phyloP scores from a whole-genome alignment of 2,329 filamentous ascomycete genomes.

The Magnaporthiopsis poae region DNA sequence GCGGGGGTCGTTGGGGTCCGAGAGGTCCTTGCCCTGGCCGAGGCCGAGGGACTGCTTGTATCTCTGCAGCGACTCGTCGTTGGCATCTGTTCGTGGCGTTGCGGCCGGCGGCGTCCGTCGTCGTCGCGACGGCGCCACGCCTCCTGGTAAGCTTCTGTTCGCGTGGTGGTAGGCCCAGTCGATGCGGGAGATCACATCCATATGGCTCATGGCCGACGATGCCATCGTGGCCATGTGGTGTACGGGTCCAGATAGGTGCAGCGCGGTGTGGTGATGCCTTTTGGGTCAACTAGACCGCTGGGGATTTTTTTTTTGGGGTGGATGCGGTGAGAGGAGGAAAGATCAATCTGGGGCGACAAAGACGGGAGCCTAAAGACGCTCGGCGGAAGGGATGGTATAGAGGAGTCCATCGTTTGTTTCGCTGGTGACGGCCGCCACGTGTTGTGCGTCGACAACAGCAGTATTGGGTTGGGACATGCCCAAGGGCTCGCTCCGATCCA shows the following conservation, averaged over 20 bases:
- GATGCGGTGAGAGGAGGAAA: background rate
- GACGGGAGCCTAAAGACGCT: background rate
- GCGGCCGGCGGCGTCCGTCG: slow-evolving; percentile 7
- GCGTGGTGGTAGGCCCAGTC: slow-evolving; percentile 2
- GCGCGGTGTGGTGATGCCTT: background rate
- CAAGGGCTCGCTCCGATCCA: background rate
- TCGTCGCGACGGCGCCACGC: background rate
- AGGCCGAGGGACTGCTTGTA: slow-evolving; percentile 97
- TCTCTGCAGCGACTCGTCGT: slow-evolving; percentile 88
- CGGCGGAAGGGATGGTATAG: background rate
- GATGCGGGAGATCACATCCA: slow-evolving; percentile 4
- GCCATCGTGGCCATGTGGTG: background rate
- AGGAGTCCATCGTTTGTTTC: background rate
- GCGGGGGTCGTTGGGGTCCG: slow-evolving; percentile 70
- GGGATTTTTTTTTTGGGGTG: background rate
- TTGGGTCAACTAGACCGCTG: background rate
- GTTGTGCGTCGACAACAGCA: background rate
- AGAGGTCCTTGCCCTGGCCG: slow-evolving; percentile 60
- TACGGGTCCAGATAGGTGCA: background rate
- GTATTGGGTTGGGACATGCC: background rate
- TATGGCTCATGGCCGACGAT: slow-evolving; percentile 2
- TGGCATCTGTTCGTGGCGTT: slow-evolving; percentile 36
- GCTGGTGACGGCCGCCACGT: background rate
- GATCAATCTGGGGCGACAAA: background rate
- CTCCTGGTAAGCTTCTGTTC: background rate